Evolutionary conservation across 2,329 filamentous ascomycete genomes (phyloP), one percentile per base, ranked within the genome.

Genomic region (Pestalotiopsis sp.): DNA sequence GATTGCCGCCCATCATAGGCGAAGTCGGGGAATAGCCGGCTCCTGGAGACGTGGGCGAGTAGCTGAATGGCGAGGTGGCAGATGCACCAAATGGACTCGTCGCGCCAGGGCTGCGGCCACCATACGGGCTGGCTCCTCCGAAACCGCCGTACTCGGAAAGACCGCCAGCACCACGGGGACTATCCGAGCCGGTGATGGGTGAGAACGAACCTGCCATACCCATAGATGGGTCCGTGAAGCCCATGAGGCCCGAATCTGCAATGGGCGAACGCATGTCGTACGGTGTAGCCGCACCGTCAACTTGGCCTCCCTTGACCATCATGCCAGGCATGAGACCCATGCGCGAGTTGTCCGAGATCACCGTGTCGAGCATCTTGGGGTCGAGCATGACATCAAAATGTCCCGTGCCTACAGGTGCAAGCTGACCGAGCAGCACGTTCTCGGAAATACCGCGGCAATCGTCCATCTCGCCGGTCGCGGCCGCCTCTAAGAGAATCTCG

Each of bases 371-470:
- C 93, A 99, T 97, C 82, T 93, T 93, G 72, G 94, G 94, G 78
- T 99, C 97, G 73, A 99, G 87, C 74, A 95, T 90, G 67, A 98
- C 91, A 72, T 99, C 94, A 76, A 99, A 95, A 81, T 97, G 94
- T 72, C 96, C 96, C 69, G 97, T 99, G 71, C 96, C 96, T 87
- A 97, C 95, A 38, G 97, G 96, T 4, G 97, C 96, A 83, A 98
- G 89, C 83, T 99, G 96, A 71, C 96, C 96, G 71, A 99, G 89
- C 89, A 99, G 99, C 78, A 99, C 92, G 83, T 99, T 99, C 83
- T 99, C 96, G 17, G 96, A 98, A 65, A 99, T 95, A 86, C 96
- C 96, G 70, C 94, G 93, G 84, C 97, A 99, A 81, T 99, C 96
- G 78, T 99, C 96, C 39, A 99, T 87, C 81, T 99, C 96, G 79